Evolutionary conservation across 805 yeast species (phyloP), one percentile per base, ranked within the genome.

Genomic region (Candida methanosorbosa): DNA sequence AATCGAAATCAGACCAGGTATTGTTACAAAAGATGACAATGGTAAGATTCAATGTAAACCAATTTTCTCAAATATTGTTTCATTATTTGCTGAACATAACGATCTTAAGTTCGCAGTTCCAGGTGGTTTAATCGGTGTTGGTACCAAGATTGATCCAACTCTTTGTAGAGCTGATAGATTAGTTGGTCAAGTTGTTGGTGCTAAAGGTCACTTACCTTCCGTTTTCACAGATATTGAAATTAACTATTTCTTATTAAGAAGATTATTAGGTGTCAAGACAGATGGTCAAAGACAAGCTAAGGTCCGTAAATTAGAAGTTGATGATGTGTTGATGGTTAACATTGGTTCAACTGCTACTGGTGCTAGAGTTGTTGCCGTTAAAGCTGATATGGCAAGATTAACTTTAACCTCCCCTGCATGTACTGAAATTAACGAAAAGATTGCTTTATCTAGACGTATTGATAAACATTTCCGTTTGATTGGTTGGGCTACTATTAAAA

Each of bases 401-500:
- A 87, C 86, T 57, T 75, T 92, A 58, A 90, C 97, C 32, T 80
- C 95, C 32, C 98, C 99, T 37, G 98, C 97, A 32, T 92, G 99
- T 78, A 90, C 99, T 26, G 97, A 90, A 70, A 74, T 90, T 34
- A 85, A 94, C 49, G 99, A 92, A 70, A 90, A 92, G 81, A 90
- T 92, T 62, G 99, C 99, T 27, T 70, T 92, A 56, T 87, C 97
- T 30, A 84, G 99, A 75, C 88, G 98, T 76, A 92, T 92, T 52
- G 99, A 92, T 61, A 90, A 90, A 77, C 99, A 92, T 64, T 92
- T 97, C 95, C 92, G 99, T 75, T 74, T 92, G 61, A 92, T 92
- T 67, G 99, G 99, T 53, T 92, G 99, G 99, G 99, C 98, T 50
- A 87, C 95, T 34, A 90, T 88, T 60, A 83, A 83, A 66, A 86